These are phyloP conservation scores for Mycena chlorophos DNA, from an alignment of 768 basidiomycete species.

Conservation along the genomic window DNA sequence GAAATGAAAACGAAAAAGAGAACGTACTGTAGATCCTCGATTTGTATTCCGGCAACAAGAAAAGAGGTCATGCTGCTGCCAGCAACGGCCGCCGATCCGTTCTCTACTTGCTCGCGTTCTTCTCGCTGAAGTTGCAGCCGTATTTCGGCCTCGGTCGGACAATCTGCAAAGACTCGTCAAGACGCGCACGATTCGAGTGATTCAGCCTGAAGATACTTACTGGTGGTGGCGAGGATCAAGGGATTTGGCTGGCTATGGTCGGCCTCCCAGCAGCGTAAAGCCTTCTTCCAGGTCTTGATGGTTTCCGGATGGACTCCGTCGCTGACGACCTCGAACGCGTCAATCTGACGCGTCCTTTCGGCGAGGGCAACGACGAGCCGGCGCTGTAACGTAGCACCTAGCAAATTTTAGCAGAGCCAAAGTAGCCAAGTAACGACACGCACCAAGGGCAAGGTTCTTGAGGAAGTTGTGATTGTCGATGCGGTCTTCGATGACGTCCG, in stretches of 20 bases:
- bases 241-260: slow-evolving; percentile 7
- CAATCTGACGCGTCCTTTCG: slow-evolving; percentile 4
- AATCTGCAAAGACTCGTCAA: neutral
- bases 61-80: slow-evolving; percentile 6
- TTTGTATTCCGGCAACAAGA: slow-evolving; percentile 1
- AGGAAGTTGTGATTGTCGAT: slow-evolving; percentile 23
- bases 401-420: neutral
- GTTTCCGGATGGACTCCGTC: neutral
- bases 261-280: neutral
- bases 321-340: slow-evolving; percentile 4
- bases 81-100: neutral
- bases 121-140: slow-evolving; percentile 1
- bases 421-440: neutral
- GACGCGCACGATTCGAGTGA: neutral
- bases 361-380: slow-evolving; percentile 13
- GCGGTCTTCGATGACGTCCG: slow-evolving; percentile 30
- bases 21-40: slow-evolving; percentile 10
- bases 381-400: slow-evolving; percentile 3
- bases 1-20: neutral
- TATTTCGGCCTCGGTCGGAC: slow-evolving; percentile 6
- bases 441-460: slow-evolving; percentile 12
- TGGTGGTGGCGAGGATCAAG: neutral
- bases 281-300: neutral
- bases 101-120: neutral
- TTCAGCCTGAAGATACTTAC: neutral